phyloP scores from a whole-genome alignment of 257 asterid genomes.

The Jaltomata sinuosa region DNA sequence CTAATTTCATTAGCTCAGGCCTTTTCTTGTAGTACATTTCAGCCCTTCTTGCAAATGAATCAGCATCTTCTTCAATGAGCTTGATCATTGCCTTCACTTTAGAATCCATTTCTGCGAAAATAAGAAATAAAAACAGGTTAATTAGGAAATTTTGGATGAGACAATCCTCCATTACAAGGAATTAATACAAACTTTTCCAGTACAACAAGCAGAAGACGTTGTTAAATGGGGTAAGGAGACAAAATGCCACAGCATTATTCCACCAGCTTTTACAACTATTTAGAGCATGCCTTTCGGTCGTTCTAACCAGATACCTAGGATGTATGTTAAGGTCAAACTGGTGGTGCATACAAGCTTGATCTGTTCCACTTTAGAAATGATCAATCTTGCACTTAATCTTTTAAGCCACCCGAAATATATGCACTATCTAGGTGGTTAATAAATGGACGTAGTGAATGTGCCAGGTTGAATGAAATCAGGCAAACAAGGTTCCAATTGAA shows the following conservation, averaged over 20 bases:
- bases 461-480: background rate
- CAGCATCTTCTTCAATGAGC: constrained; percentile 1
- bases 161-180: background rate
- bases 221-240: background rate
- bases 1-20: constrained; percentile 2
- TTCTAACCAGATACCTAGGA: background rate
- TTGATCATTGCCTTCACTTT: constrained; percentile 4
- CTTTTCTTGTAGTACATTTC: constrained; percentile 7
- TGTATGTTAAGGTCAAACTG: background rate
- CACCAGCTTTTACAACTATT: background rate
- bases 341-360: background rate
- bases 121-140: background rate
- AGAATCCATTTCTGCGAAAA: constrained; percentile 61
- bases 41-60: constrained; percentile 8
- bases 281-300: background rate
- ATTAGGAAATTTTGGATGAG: background rate
- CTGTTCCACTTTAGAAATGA: background rate
- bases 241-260: background rate
- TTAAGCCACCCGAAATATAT: background rate
- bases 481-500: background rate
- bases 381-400: background rate
- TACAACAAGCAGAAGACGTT: background rate
- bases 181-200: background rate
- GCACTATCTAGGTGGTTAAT: background rate
- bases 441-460: background rate